Percentiles rank a stretch among this genome's conserved stretches.
These are phyloP conservation scores for Fusarium scirpi DNA, from an alignment of 2,329 filamentous ascomycete species.

Conservation along the genomic window DNA sequence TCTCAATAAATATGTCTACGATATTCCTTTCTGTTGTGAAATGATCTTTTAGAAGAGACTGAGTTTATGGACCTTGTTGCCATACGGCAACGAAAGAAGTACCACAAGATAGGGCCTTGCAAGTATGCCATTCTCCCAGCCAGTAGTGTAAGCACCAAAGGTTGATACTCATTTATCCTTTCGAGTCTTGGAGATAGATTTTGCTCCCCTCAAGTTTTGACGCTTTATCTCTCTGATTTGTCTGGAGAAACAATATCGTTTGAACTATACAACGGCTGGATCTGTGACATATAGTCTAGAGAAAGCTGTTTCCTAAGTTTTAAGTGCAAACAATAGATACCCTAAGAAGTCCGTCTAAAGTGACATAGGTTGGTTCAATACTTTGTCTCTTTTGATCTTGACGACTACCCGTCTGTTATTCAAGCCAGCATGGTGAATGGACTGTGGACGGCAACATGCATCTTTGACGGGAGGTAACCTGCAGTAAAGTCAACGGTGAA, in stretches of 20 bases:
- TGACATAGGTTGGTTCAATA: not conserved
- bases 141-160: not conserved
- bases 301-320: not conserved
- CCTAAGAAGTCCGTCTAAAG: not conserved
- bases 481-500: constrained; percentile 5
- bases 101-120: not conserved
- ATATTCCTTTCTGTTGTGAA: not conserved
- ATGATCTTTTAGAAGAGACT: not conserved
- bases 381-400: not conserved
- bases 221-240: not conserved
- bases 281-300: not conserved
- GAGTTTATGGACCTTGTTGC: not conserved
- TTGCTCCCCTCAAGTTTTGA: not conserved
- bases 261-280: too few relatives aligned
- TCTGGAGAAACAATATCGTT: not conserved
- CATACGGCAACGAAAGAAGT: not conserved
- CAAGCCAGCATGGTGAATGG: not conserved
- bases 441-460: not conserved
- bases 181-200: not conserved
- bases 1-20: not conserved
- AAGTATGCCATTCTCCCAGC: not conserved
- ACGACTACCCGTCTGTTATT: too few relatives aligned
- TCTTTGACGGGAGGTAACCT: not conserved
- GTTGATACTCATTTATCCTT: not conserved
- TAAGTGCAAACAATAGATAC: not conserved